phyloP scores from a whole-genome alignment of 1,284 basidiomycete genomes.

The Mycosarcoma mackinlayi region DNA sequence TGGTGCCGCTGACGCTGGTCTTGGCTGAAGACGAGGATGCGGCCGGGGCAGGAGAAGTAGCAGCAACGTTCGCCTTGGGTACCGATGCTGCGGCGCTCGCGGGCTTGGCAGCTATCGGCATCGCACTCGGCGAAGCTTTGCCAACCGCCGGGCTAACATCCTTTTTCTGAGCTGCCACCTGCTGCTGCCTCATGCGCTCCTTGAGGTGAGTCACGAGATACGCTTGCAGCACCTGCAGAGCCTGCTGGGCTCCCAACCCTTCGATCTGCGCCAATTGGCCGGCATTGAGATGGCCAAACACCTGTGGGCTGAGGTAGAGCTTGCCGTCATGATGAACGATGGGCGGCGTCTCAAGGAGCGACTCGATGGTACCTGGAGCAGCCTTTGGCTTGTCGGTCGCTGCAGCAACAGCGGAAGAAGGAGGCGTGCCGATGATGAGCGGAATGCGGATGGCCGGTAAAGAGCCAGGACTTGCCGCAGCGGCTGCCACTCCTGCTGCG shows the following conservation, averaged over 20 bases:
- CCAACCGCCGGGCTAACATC: constrained; percentile 6
- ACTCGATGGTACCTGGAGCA: constrained; percentile 62
- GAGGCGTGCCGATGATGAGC: constrained; percentile 75
- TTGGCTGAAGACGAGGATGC: constrained; percentile 1
- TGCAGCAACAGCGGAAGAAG: constrained; percentile 68
- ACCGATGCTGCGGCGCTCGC: constrained; percentile 2
- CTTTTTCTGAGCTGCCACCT: constrained; percentile 51
- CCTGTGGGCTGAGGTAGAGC: constrained; percentile 82
- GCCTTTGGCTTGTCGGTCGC: constrained; percentile 62
- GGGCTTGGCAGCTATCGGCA: constrained; percentile 6
- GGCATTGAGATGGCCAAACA: constrained; percentile 81
- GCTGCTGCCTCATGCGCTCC: constrained; percentile 75
- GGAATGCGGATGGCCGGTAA: constrained; percentile 70
- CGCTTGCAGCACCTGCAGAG: constrained; percentile 81
- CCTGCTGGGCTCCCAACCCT: constrained; percentile 82
- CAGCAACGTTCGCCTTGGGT: constrained; percentile 7
- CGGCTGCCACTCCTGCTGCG: constrained; percentile 12
- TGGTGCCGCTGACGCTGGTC: background rate
- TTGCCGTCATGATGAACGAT: constrained; percentile 87
- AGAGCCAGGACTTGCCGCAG: constrained; percentile 17
- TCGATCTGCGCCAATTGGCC: constrained; percentile 82
- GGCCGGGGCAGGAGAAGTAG: constrained; percentile 1
- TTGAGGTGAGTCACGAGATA: constrained; percentile 87
- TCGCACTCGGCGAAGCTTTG: constrained; percentile 6
- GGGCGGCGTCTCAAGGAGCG: constrained; percentile 73